Evolutionary conservation across 2,329 filamentous ascomycete species (phyloP).

Genomic region (Aciculosporium take): DNA sequence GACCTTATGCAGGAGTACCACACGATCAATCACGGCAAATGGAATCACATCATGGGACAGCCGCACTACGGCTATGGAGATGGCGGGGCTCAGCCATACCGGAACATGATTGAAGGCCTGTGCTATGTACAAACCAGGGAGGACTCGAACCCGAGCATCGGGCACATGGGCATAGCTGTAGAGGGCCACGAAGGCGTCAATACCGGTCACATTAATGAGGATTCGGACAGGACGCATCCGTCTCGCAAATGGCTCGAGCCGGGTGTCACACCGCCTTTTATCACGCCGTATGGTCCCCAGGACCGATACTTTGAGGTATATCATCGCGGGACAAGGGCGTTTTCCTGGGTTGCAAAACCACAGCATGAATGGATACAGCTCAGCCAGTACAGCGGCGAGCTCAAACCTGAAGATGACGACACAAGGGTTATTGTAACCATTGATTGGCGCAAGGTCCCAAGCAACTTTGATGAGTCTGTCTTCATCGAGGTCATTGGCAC

Average conservation of each 20-base stretch:
- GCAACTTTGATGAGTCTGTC: conserved; percentile 27
- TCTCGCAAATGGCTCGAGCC: conserved; percentile 19
- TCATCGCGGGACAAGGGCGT: conserved; percentile 17
- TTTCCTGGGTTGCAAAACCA: conserved; percentile 16
- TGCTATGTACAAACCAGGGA: conserved; percentile 38
- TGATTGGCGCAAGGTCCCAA: conserved; percentile 24
- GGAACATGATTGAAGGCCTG: conserved; percentile 39
- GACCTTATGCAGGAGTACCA: conserved; percentile 37
- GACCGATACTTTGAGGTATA: conserved; percentile 22
- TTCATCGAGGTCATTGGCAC: conserved; percentile 21
- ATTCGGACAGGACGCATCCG: conserved; percentile 35
- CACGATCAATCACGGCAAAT: conserved; percentile 35
- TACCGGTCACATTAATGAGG: conserved; percentile 32
- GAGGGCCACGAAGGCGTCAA: conserved; percentile 21
- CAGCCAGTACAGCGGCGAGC: conserved; percentile 15
- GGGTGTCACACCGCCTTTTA: conserved; percentile 16
- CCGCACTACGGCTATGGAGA: conserved; percentile 30
- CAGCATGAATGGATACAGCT: conserved; percentile 21
- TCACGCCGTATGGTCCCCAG: conserved; percentile 18
- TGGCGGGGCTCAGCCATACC: conserved; percentile 23
- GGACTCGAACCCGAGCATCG: conserved; percentile 30
- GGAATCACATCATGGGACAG: conserved; percentile 41
- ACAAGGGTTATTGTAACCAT: conserved; percentile 17
- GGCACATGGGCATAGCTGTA: conserved; percentile 19
- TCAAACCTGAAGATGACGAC: conserved; percentile 18